Conservation (phyloP, 257 asterid species). For the Solanum sitiens region DNA sequence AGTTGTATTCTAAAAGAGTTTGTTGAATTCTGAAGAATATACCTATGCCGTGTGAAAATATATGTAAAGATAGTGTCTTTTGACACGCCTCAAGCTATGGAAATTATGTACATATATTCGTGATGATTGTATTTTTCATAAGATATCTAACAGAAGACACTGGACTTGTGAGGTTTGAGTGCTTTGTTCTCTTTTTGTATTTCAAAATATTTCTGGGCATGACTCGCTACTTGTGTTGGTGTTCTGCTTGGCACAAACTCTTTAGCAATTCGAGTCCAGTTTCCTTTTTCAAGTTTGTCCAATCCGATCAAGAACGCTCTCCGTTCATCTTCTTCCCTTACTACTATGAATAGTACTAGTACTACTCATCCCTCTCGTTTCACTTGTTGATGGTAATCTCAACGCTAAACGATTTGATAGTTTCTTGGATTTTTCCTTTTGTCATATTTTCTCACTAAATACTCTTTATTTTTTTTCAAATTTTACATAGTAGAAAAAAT, state of each 20-base stretch:
- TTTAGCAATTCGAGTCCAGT: neutral
- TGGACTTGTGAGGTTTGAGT: too few relatives aligned
- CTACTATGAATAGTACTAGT: neutral
- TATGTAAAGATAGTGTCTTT: too few relatives aligned
- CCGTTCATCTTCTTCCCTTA: neutral
- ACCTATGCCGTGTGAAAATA: too few relatives aligned
- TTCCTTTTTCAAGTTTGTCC: neutral
- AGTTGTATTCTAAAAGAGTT: too few relatives aligned
- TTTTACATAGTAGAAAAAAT: too few relatives aligned
- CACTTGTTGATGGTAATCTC: neutral
- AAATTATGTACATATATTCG: too few relatives aligned
- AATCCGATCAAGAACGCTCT: neutral
- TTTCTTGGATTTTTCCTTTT: neutral
- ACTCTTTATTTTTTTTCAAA: too few relatives aligned
- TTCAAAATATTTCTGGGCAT: neutral
- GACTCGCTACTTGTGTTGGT: neutral
- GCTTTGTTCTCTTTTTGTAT: neutral
- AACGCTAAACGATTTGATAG: neutral
- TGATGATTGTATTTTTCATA: too few relatives aligned
- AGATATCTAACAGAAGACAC: neutral
- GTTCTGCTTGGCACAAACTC: neutral
- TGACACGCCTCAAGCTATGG: too few relatives aligned
- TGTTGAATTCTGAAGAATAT: too few relatives aligned
- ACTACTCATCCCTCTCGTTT: neutral
- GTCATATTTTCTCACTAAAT: too few relatives aligned